Conservation (phyloP, 2,329 filamentous ascomycete genomes). For the Lasiodiplodia sp. region DNA sequence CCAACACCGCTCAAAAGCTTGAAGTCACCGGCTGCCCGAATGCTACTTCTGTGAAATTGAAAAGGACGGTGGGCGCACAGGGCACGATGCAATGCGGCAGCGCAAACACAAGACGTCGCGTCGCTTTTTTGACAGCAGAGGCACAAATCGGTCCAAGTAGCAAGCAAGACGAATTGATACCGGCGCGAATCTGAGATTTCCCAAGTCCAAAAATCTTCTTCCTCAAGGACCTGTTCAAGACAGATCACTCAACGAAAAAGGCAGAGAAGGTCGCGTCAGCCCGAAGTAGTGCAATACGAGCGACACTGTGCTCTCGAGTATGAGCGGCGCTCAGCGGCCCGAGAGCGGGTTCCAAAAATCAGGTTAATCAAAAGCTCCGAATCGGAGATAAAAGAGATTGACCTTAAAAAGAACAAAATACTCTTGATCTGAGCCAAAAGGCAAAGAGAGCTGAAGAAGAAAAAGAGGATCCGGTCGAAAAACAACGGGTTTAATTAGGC, state of each 20-base stretch:
- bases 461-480: not conserved
- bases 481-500: slow-evolving; percentile 45
- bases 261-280: slow-evolving; percentile 3
- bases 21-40: too few species aligned
- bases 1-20: too few species aligned
- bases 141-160: too few species aligned
- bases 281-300: not conserved
- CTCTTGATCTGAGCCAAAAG: not conserved
- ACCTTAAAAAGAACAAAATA: not conserved
- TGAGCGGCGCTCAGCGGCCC: slow-evolving; percentile 6
- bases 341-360: not conserved
- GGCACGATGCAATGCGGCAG: too few species aligned
- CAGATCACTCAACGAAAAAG: slow-evolving; percentile 16
- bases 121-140: too few species aligned
- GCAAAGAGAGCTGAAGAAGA: slow-evolving; percentile 13
- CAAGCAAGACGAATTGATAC: not conserved
- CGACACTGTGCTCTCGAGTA: not conserved
- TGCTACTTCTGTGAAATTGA: too few species aligned
- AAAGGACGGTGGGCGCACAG: too few species aligned
- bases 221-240: slow-evolving; percentile 6
- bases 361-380: not conserved
- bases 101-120: too few species aligned
- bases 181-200: not conserved
- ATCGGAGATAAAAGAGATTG: too few species aligned
- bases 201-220: not conserved